These are phyloP conservation scores for Coemansia sp. DNA, from an alignment of 192 early-diverging fungal species.

Conservation along the genomic window DNA sequence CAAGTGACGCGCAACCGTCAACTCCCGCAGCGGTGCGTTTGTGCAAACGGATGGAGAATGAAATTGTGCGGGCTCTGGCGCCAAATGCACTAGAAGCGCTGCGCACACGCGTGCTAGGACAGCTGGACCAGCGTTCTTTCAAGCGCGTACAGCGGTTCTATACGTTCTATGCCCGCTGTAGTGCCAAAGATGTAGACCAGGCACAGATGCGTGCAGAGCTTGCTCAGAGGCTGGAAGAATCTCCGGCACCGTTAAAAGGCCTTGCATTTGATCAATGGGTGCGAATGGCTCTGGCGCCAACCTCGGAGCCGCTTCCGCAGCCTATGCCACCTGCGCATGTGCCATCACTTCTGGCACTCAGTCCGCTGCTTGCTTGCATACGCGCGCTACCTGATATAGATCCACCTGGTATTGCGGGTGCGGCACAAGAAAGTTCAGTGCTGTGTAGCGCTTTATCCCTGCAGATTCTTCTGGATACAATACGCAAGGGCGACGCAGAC, in stretches of 20 bases:
- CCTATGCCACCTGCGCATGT: no score
- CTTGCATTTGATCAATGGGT: slow-evolving; percentile 2
- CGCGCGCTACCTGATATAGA: no score
- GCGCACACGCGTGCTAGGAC: slow-evolving; percentile 8
- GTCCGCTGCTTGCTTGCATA: neutral
- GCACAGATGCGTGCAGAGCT: slow-evolving; percentile 17
- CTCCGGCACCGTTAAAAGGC: neutral
- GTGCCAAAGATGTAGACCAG: slow-evolving; percentile 1
- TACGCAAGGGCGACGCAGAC: slow-evolving; percentile 3
- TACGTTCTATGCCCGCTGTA: slow-evolving; percentile 14
- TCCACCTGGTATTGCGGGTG: no score
- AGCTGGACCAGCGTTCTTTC: slow-evolving; percentile 27
- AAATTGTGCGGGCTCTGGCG: slow-evolving; percentile 13
- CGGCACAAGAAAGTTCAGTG: no score
- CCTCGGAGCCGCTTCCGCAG: neutral
- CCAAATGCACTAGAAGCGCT: slow-evolving; percentile 10
- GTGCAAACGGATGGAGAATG: slow-evolving; percentile 15
- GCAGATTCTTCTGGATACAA: neutral
- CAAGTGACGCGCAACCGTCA: slow-evolving; percentile 16
- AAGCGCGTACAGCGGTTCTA: slow-evolving; percentile 16
- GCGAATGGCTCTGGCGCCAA: neutral
- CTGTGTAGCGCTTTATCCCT: no score
- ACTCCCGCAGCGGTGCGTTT: slow-evolving; percentile 1
- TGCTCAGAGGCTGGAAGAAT: neutral
- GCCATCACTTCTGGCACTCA: slow-evolving; percentile 2